Evolutionary conservation across 2,329 filamentous ascomycete genomes (phyloP).

Genomic region (Setomelanomma holmii): DNA sequence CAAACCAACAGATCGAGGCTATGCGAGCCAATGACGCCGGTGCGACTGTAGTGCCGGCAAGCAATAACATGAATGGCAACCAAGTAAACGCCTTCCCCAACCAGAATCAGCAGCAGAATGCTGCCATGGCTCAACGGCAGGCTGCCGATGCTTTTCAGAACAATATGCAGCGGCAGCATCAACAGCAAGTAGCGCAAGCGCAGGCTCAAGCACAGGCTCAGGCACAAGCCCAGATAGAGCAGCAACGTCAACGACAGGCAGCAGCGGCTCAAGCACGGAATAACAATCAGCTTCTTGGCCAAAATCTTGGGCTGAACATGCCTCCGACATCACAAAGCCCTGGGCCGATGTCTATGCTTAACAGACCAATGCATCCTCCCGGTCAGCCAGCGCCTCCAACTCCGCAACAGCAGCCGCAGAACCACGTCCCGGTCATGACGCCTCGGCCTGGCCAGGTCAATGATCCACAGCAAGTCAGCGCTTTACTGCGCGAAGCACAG

Average conservation of each 20-base stretch:
- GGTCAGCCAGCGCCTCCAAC: slow-evolving; percentile 49
- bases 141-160: slow-evolving; percentile 32
- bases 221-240: slow-evolving; percentile 42
- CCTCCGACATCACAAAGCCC: slow-evolving; percentile 52
- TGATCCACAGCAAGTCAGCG: slow-evolving; percentile 34
- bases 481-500: slow-evolving; percentile 45
- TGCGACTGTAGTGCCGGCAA: slow-evolving; percentile 69
- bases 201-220: slow-evolving; percentile 43
- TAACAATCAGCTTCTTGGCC: slow-evolving; percentile 38
- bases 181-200: slow-evolving; percentile 15
- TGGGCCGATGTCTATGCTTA: slow-evolving; percentile 57
- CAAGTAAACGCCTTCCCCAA: slow-evolving; percentile 47
- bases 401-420: slow-evolving; percentile 45
- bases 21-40: slow-evolving; percentile 67
- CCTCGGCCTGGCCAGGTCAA: slow-evolving; percentile 34
- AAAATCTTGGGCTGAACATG: slow-evolving; percentile 53
- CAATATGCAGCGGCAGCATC: slow-evolving; percentile 44
- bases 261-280: slow-evolving; percentile 37
- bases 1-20: slow-evolving; percentile 68
- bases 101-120: slow-evolving; percentile 29
- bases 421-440: slow-evolving; percentile 45
- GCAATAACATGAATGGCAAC: slow-evolving; percentile 58
- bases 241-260: slow-evolving; percentile 33
- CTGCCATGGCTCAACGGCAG: slow-evolving; percentile 26
- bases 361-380: slow-evolving; percentile 55